phyloP scores from a whole-genome alignment of 208 protist genomes.

The Leishmania amazonensis region DNA sequence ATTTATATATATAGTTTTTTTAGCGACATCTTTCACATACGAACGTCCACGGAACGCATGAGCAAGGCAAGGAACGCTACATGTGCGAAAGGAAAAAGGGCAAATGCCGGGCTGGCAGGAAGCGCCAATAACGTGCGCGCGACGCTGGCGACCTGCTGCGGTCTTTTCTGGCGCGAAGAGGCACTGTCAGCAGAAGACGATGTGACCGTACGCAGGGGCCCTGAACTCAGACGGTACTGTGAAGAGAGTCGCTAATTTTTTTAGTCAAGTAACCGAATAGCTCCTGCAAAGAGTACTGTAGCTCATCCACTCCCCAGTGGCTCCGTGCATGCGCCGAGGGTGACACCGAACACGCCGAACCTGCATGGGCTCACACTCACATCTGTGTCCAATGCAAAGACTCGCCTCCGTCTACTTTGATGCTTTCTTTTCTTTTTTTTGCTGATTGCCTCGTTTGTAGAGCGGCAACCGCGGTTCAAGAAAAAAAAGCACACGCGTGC shows the following conservation, averaged over 20 bases:
- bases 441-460: not conserved
- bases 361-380: not conserved
- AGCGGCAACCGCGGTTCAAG: not conserved
- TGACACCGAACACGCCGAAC: not conserved
- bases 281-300: not conserved
- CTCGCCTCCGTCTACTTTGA: constrained; percentile 1
- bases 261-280: not conserved
- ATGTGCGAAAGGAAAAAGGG: too few species aligned
- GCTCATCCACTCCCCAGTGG: not conserved
- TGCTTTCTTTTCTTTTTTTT: constrained; percentile 23
- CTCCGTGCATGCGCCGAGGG: not conserved
- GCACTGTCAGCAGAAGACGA: too few species aligned
- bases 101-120: not conserved
- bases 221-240: too few species aligned
- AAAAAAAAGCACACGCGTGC: not conserved
- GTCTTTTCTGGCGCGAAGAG: not conserved
- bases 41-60: not conserved
- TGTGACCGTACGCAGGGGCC: not conserved
- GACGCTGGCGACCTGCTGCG: not conserved
- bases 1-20: not conserved
- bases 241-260: too few species aligned
- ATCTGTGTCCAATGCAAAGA: too few species aligned
- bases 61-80: not conserved
- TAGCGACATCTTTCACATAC: not conserved
- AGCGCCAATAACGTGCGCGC: not conserved